Percentiles rank a stretch among this genome's conserved stretches.
phyloP scores from a whole-genome alignment of 129 eudicot species.

The Sambucus nigra region DNA sequence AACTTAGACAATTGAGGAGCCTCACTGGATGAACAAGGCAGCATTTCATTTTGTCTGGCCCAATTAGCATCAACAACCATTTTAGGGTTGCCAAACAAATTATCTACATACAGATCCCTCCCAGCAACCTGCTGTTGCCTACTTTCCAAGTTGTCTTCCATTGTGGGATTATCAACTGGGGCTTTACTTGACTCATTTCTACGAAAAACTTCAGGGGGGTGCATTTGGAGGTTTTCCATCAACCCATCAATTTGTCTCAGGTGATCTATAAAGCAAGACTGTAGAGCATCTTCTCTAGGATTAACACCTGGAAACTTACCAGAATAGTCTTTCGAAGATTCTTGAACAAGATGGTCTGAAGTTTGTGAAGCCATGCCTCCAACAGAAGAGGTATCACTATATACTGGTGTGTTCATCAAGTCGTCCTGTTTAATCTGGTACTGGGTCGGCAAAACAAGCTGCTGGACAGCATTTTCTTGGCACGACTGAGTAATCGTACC shows the following conservation, averaged over 20 bases:
- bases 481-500: conserved; percentile 23
- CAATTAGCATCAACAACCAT: conserved; percentile 19
- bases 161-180: conserved; percentile 29
- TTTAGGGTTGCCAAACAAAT: conserved; percentile 16
- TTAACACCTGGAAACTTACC: conserved; percentile 20
- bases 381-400: conserved; percentile 25
- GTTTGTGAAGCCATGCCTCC: conserved; percentile 29
- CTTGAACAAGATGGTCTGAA: conserved; percentile 29
- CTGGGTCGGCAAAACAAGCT: conserved; percentile 25
- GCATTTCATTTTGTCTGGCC: conserved; percentile 19
- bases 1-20: conserved; percentile 25
- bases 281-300: conserved; percentile 33
- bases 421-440: conserved; percentile 37
- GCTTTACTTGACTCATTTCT: conserved; percentile 24
- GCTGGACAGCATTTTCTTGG: conserved; percentile 34
- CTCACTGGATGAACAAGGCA: conserved; percentile 21
- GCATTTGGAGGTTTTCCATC: conserved; percentile 54
- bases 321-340: conserved; percentile 46
- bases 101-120: conserved; percentile 18
- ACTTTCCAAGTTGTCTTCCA: conserved; percentile 34
- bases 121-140: conserved; percentile 21
- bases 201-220: conserved; percentile 37
- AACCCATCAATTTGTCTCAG: conserved; percentile 48
- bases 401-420: conserved; percentile 24
- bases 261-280: conserved; percentile 34